These are phyloP conservation scores for Strobilomyces confusus DNA, from an alignment of 768 basidiomycete species.

Conservation along the genomic window DNA sequence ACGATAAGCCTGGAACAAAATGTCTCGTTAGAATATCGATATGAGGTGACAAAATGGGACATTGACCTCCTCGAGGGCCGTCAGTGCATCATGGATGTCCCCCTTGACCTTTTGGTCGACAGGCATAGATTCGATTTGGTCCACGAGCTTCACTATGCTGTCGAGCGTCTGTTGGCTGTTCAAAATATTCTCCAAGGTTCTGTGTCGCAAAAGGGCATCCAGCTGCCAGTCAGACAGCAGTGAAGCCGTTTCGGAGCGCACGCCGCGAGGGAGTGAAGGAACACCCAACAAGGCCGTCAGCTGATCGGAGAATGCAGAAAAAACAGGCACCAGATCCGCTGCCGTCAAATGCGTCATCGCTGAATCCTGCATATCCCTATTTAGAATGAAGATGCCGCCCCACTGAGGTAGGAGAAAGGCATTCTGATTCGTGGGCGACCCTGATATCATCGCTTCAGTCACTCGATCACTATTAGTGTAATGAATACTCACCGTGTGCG, in stretches of 20 bases:
- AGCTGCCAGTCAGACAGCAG: slow-evolving; percentile 72
- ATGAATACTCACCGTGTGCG: slow-evolving; percentile 39
- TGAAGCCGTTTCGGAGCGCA: slow-evolving; percentile 31
- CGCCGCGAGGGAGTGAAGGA: slow-evolving; percentile 50
- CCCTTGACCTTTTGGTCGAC: slow-evolving; percentile 72
- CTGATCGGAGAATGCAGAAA: slow-evolving; percentile 66
- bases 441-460: slow-evolving; percentile 35
- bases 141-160: slow-evolving; percentile 81
- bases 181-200: slow-evolving; percentile 64
- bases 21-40: slow-evolving; percentile 7
- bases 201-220: slow-evolving; percentile 67
- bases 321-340: slow-evolving; percentile 46
- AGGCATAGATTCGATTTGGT: slow-evolving; percentile 90
- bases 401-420: slow-evolving; percentile 93
- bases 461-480: slow-evolving; percentile 2
- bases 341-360: slow-evolving; percentile 31
- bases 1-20: slow-evolving; percentile 22
- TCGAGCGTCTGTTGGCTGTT: slow-evolving; percentile 69
- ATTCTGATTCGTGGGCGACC: slow-evolving; percentile 42
- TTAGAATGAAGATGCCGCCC: slow-evolving; percentile 83
- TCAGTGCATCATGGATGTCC: slow-evolving; percentile 67
- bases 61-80: slow-evolving; percentile 68
- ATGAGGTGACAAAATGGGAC: not conserved
- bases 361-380: slow-evolving; percentile 40
- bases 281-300: slow-evolving; percentile 80